These are phyloP conservation scores for Geum urbanum DNA, from an alignment of 306 rosid species.

Conservation along the genomic window DNA sequence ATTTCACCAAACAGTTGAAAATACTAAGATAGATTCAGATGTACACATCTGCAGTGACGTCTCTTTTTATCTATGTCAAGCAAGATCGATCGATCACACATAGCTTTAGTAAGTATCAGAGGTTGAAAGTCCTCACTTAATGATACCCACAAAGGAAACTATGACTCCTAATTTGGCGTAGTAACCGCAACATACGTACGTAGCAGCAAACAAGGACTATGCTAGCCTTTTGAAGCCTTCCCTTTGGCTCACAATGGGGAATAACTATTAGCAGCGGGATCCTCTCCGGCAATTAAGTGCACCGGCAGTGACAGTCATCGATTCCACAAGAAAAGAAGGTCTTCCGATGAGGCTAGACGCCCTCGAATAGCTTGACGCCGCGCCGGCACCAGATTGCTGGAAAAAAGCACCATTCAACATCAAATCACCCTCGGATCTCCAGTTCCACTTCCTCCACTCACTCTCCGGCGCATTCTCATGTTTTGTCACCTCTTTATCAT, in stretches of 20 bases:
- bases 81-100: neutral
- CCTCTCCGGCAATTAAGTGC: constrained; percentile 67
- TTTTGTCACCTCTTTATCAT: constrained; percentile 72
- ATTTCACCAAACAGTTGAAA: neutral
- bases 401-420: constrained; percentile 79
- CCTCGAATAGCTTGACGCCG: constrained; percentile 56
- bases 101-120: neutral
- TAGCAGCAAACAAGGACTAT: neutral
- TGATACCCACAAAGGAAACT: neutral
- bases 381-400: constrained; percentile 61
- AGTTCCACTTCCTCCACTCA: constrained; percentile 73
- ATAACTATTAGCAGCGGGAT: constrained; percentile 38
- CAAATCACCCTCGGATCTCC: constrained; percentile 86
- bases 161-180: neutral
- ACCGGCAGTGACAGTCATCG: constrained; percentile 75
- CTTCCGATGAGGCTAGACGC: constrained; percentile 80
- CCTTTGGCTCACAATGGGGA: neutral
- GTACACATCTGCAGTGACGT: neutral
- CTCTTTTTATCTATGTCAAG: neutral
- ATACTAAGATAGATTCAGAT: neutral
- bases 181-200: constrained; percentile 1
- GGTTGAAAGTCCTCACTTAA: neutral
- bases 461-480: constrained; percentile 62
- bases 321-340: constrained; percentile 76
- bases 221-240: too few relatives aligned